Percentiles rank a stretch among this genome's conserved stretches.
These are phyloP conservation scores for Zangia roseola DNA, from an alignment of 768 basidiomycete genomes.

Conservation along the genomic window DNA sequence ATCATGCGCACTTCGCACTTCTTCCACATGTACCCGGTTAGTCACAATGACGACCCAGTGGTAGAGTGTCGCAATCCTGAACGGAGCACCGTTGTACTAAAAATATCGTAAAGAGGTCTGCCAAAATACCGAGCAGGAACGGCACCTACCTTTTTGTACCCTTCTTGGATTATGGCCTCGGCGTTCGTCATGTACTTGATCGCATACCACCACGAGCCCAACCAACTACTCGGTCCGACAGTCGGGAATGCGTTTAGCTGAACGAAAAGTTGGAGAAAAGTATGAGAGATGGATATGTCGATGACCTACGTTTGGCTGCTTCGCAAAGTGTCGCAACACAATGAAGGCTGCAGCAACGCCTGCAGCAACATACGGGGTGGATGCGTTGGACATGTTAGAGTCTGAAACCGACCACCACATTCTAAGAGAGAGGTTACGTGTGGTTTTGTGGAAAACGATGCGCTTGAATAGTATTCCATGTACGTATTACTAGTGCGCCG, in stretches of 20 bases:
- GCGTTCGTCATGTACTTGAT: slow-evolving; percentile 18
- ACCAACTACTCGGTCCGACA: slow-evolving; percentile 21
- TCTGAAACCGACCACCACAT: not conserved
- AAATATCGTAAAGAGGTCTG: not conserved
- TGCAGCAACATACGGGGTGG: not conserved
- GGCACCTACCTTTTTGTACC: slow-evolving; percentile 28
- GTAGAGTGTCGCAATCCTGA: slow-evolving; percentile 28
- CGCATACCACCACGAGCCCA: slow-evolving; percentile 27
- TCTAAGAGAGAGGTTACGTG: too few relatives aligned
- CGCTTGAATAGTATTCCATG: too few relatives aligned
- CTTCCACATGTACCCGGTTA: slow-evolving; percentile 28
- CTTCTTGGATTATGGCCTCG: slow-evolving; percentile 27
- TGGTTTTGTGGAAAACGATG: too few relatives aligned
- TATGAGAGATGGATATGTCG: not conserved
- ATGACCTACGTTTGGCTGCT: not conserved
- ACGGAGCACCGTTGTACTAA: slow-evolving; percentile 28
- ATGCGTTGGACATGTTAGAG: not conserved
- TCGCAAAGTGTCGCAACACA: not conserved
- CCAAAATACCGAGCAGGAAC: not conserved
- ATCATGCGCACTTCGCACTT: slow-evolving; percentile 41
- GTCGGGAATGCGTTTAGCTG: slow-evolving; percentile 31
- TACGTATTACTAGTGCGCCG: too few relatives aligned
- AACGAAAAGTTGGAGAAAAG: not conserved
- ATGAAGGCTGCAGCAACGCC: not conserved
- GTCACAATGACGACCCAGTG: slow-evolving; percentile 40